Evolutionary conservation across 2,329 filamentous ascomycete species (phyloP), one percentile per base, ranked within the genome.

Genomic region (Cercospora canescens): DNA sequence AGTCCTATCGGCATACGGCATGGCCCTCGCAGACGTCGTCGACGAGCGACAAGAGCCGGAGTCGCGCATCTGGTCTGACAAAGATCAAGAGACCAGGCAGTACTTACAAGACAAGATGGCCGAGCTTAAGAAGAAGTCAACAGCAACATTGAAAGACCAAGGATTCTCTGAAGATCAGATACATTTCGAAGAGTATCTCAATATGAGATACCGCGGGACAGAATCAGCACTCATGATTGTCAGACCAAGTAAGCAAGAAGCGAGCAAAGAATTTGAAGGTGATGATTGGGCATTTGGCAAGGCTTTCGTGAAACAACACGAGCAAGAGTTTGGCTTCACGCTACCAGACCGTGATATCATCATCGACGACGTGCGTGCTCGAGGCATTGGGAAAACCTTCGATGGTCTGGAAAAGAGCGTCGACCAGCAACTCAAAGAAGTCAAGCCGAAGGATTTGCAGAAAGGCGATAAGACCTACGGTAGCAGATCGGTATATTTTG

Each of bases 241-340:
- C 69, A 92, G 90, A 77, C 92, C 93, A 0, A 85, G 79, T 2
- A 80, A 84, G 39, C 85, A 88, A 59, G 89, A 92, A 64, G 84
- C 84, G 0, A 80, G 87, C 66, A 83, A 85, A 41, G 81, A 85
- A 14, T 91, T 86, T 69, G 82, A 78, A 26, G 88, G 87, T 6
- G 87, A 91, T 62, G 86, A 89, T 8, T 96, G 91, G 91, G 91
- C 89, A 1, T 97, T 94, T 79, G 92, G 90, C 2, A 87, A 89
- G 70, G 93, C 92, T 0, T 97, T 98, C 74, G 83, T 96, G 34
- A 88, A 89, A 72, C 92, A 96, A 72, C 94, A 97, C 75, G 89
- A 93, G 60, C 93, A 95, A 75, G 94, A 97, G 75, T 97, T 97
- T 75, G 93, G 93, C 0, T 97, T 97, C 75, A 96, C 91, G 0